phyloP scores from a whole-genome alignment of 83 land plant genomes.

The Picea engelmannii region DNA sequence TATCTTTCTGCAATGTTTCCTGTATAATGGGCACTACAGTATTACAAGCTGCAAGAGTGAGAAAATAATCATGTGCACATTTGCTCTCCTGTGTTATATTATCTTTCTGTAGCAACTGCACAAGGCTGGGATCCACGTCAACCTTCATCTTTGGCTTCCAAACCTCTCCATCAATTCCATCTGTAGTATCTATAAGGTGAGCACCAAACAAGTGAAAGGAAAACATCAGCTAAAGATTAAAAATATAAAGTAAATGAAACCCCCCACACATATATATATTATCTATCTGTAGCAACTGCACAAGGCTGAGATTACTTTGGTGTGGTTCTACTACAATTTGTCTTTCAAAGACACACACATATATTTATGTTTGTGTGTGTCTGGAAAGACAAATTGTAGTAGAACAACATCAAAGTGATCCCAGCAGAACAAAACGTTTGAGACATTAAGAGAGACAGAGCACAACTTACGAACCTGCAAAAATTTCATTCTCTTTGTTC shows the following conservation, averaged over 20 bases:
- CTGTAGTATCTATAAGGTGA: constrained; percentile 4
- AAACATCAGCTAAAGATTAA: constrained; percentile 7
- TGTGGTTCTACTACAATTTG: no score
- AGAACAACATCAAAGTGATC: neutral
- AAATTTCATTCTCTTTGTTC: constrained; percentile 12
- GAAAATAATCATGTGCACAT: constrained; percentile 58
- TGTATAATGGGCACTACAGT: constrained; percentile 65
- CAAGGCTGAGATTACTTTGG: no score
- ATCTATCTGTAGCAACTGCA: no score
- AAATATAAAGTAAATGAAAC: neutral
- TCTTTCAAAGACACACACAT: no score
- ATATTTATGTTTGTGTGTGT: neutral
- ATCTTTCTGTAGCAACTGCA: constrained; percentile 31
- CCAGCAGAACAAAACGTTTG: neutral
- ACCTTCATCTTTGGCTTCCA: constrained; percentile 76
- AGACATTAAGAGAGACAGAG: neutral
- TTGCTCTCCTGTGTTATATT: constrained; percentile 33
- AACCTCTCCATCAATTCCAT: constrained; percentile 42
- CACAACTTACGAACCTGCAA: neutral
- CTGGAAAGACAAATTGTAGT: no score
- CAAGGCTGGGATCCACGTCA: constrained; percentile 46
- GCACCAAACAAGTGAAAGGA: neutral
- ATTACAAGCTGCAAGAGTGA: constrained; percentile 75
- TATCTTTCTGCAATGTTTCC: constrained; percentile 45
- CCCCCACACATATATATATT: neutral